phyloP scores from a whole-genome alignment of 495 filamentous ascomycete species.

The Opeltia flavorubescens region DNA sequence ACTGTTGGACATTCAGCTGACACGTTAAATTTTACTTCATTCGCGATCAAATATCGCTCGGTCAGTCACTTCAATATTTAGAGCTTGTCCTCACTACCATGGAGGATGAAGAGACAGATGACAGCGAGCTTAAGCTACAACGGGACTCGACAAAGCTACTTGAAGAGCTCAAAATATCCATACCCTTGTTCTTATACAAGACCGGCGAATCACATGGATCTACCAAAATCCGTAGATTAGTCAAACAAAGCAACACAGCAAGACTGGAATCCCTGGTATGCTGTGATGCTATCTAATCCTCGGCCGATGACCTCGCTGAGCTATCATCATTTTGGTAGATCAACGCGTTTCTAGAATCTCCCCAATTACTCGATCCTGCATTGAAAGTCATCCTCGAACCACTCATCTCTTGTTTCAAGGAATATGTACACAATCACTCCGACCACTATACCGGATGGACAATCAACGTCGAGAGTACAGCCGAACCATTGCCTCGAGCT shows the following conservation, averaged over 20 bases:
- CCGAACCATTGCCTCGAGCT: slow-evolving; percentile 48
- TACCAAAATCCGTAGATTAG: slow-evolving; percentile 7
- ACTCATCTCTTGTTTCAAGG: slow-evolving; percentile 60
- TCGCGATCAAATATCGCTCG: too few species aligned
- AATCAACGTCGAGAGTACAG: slow-evolving; percentile 8
- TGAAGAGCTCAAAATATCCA: slow-evolving; percentile 43
- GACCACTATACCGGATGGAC: slow-evolving; percentile 23
- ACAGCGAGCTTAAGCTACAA: slow-evolving; percentile 60
- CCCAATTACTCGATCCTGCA: slow-evolving; percentile 87
- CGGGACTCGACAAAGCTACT: slow-evolving; percentile 55
- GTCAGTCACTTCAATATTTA: too few species aligned
- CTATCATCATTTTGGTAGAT: slow-evolving; percentile 30
- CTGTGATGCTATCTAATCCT: too few species aligned
- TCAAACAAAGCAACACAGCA: slow-evolving; percentile 8
- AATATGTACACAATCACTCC: slow-evolving; percentile 37
- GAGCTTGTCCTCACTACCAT: too few species aligned
- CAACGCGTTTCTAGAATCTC: slow-evolving; percentile 89
- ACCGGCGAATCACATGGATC: slow-evolving; percentile 11
- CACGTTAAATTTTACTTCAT: too few species aligned
- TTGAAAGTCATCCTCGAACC: slow-evolving; percentile 58
- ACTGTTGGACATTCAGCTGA: too few species aligned
- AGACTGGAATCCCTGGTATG: slow-evolving; percentile 10
- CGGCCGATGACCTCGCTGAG: too few species aligned
- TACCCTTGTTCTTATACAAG: slow-evolving; percentile 36
- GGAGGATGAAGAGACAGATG: slow-evolving; percentile 30